These are phyloP conservation scores for Rhododendron kiyosumense DNA, from an alignment of 148 eudicot genomes.

Conservation along the genomic window DNA sequence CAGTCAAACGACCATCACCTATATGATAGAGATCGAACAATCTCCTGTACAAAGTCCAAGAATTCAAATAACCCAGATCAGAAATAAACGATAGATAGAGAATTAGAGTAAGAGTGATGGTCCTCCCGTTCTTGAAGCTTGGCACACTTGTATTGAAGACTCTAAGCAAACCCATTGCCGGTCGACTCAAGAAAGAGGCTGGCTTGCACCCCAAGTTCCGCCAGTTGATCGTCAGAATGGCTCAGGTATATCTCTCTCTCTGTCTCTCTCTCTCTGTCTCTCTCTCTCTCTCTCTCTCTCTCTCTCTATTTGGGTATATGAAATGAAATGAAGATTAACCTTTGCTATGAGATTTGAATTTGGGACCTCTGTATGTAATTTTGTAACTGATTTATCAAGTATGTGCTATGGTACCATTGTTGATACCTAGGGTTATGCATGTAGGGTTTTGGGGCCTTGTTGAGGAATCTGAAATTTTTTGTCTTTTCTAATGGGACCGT, in stretches of 20 bases:
- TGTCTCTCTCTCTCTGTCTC: neutral
- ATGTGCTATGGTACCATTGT: neutral
- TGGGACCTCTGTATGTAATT: neutral
- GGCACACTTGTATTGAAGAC: constrained; percentile 58
- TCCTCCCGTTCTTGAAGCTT: constrained; percentile 53
- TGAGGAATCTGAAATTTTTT: neutral
- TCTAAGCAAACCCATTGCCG: constrained; percentile 60
- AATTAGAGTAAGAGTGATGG: constrained; percentile 25
- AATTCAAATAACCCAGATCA: constrained; percentile 11
- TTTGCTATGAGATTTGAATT: neutral
- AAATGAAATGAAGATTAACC: neutral
- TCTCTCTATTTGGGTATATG: neutral
- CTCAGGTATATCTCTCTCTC: constrained; percentile 38
- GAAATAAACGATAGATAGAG: neutral
- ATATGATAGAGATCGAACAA: constrained; percentile 21
- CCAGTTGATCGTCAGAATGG: constrained; percentile 42
- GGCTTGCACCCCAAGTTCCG: constrained; percentile 57
- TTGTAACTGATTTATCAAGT: neutral
- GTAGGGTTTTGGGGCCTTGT: neutral
- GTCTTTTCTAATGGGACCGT: neutral
- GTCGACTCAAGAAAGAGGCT: constrained; percentile 54
- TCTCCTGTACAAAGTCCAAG: neutral
- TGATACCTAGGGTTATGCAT: neutral
- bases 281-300: neutral
- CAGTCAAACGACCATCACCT: neutral